Percentiles rank a stretch among this genome's conserved stretches.
Evolutionary conservation across 108 stramenopile genomes (phyloP).

Genomic region (Conticribra guillardii): DNA sequence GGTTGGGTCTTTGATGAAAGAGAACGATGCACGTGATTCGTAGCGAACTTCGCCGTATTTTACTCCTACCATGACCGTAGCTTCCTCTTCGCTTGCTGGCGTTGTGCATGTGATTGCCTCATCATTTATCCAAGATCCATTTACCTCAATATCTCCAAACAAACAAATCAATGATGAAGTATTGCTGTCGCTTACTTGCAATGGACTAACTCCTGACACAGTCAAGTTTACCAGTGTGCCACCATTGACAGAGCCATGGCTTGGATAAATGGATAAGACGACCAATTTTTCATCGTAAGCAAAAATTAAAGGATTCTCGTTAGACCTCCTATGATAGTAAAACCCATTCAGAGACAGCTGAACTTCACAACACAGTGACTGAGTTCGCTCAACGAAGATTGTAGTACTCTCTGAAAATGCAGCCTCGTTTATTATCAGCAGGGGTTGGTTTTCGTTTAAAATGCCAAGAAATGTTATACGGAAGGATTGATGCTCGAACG

Average conservation of each 20-base stretch:
- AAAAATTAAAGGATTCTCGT: background rate
- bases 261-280: constrained; percentile 4
- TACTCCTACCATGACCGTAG: constrained; percentile 6
- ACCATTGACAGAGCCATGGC: constrained; percentile 2
- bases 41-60: constrained; percentile 7
- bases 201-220: constrained; percentile 1
- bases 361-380: constrained; percentile 11
- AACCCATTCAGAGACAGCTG: constrained; percentile 7
- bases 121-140: constrained; percentile 1
- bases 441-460: constrained; percentile 12
- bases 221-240: constrained; percentile 4
- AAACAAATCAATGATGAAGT: background rate
- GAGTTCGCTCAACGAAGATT: background rate
- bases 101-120: constrained; percentile 3
- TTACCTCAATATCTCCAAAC: constrained; percentile 8
- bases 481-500: background rate
- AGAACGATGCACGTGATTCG: constrained; percentile 10
- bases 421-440: background rate
- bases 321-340: background rate
- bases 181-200: background rate
- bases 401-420: background rate
- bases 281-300: constrained; percentile 19
- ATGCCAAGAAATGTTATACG: constrained; percentile 7
- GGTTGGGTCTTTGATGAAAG: background rate
- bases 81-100: background rate